Percentiles rank a stretch among this genome's conserved stretches.
Evolutionary conservation across 441 rosid genomes (phyloP).

Genomic region (Gossypium aridum): DNA sequence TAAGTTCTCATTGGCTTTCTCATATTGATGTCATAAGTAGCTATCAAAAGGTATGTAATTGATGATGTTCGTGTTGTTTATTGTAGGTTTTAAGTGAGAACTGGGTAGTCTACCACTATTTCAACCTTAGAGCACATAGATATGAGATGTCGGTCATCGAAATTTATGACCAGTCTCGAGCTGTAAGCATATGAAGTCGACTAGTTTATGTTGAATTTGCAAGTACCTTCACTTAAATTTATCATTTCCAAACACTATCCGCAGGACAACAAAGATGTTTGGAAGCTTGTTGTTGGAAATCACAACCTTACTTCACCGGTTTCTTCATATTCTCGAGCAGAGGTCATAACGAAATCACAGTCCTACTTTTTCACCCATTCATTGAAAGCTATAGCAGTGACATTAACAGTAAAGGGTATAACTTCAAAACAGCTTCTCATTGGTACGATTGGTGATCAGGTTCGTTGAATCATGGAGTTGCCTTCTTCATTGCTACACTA

Average conservation of each 20-base stretch:
- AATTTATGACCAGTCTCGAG: conserved; percentile 95
- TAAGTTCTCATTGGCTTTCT: conserved; percentile 31
- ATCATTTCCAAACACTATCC: conserved; percentile 15
- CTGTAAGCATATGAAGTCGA: conserved; percentile 54
- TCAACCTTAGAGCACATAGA: conserved; percentile 96
- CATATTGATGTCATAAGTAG: neutral
- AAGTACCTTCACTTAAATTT: conserved; percentile 5
- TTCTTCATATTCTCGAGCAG: conserved; percentile 84
- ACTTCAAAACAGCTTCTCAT: conserved; percentile 98
- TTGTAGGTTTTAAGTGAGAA: conserved; percentile 94
- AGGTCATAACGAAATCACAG: conserved; percentile 78
- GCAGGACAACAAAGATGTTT: conserved; percentile 96
- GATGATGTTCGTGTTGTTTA: conserved; percentile 16
- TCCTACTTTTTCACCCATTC: conserved; percentile 93
- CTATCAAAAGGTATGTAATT: conserved; percentile 7
- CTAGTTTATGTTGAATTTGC: neutral
- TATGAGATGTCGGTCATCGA: conserved; percentile 94
- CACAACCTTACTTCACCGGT: conserved; percentile 87
- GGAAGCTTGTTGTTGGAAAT: conserved; percentile 90
- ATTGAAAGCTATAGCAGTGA: conserved; percentile 77
- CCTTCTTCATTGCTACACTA: neutral
- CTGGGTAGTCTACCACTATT: conserved; percentile 98
- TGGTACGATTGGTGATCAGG: conserved; percentile 92
- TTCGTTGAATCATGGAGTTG: conserved; percentile 19
- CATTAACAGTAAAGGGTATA: conserved; percentile 94